A percentile compares a stretch with the other conserved stretches of the same genome.
Conservation (phyloP, 306 rosid genomes). For the Senna siamea region DNA sequence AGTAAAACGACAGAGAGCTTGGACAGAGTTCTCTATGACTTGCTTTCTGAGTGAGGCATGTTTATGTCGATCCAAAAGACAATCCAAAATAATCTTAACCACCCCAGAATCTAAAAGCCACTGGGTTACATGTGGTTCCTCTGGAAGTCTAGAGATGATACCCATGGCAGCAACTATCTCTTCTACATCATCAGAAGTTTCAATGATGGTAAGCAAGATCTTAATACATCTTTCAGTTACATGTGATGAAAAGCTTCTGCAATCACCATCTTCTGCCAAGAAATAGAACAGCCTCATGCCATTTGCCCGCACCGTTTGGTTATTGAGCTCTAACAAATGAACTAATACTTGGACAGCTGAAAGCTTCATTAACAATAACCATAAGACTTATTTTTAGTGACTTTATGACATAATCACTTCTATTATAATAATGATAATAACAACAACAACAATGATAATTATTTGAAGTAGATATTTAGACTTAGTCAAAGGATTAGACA, state of each 20-base stretch:
- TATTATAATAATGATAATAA: not conserved
- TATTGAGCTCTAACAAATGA: constrained; percentile 53
- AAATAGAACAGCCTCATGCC: constrained; percentile 54
- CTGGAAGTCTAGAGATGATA: constrained; percentile 58
- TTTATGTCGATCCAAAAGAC: constrained; percentile 47
- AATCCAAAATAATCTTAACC: constrained; percentile 46
- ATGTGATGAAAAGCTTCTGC: constrained; percentile 49
- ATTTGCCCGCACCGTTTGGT: constrained; percentile 44
- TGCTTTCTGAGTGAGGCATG: constrained; percentile 43
- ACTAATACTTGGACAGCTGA: constrained; percentile 67
- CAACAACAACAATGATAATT: not conserved
- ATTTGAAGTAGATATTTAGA: constrained; percentile 8
- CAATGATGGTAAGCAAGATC: constrained; percentile 51
- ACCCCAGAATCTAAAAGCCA: constrained; percentile 60
- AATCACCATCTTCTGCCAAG: constrained; percentile 55
- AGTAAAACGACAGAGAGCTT: constrained; percentile 63
- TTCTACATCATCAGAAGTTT: constrained; percentile 46
- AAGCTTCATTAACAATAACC: constrained; percentile 46
- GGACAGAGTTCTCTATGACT: constrained; percentile 56
- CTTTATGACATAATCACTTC: constrained; percentile 21
- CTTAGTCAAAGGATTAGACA: not conserved
- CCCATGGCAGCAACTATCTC: constrained; percentile 61
- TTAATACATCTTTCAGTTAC: constrained; percentile 52
- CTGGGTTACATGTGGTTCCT: constrained; percentile 39
- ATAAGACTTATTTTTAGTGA: constrained; percentile 2